A percentile compares a stretch with the other conserved stretches of the same genome.
These are phyloP conservation scores for Camelina neglecta DNA, from an alignment of 345 rosid genomes.

Conservation along the genomic window DNA sequence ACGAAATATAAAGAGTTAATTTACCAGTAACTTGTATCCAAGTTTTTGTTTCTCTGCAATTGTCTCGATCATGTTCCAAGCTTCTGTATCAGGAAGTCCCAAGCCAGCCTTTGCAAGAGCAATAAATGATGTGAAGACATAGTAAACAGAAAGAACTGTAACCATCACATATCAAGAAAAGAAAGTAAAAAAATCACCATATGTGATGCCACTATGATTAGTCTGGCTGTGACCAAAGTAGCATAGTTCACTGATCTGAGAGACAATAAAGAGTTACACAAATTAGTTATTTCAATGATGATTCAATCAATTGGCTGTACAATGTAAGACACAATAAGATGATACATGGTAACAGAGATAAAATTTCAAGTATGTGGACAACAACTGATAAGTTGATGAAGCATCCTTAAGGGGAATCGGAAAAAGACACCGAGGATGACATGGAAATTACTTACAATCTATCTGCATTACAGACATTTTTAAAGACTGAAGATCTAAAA, in stretches of 20 bases:
- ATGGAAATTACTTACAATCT: slow-evolving; percentile 24
- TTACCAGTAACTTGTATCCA: slow-evolving; percentile 85
- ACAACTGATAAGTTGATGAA: slow-evolving; percentile 21
- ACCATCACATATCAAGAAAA: slow-evolving; percentile 24
- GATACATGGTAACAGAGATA: slow-evolving; percentile 15
- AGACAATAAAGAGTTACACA: slow-evolving; percentile 10
- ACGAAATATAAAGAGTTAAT: slow-evolving; percentile 41
- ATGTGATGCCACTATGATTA: slow-evolving; percentile 85
- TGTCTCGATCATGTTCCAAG: slow-evolving; percentile 92
- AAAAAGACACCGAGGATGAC: slow-evolving; percentile 1
- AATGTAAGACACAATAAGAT: slow-evolving; percentile 3
- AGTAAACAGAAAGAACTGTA: slow-evolving; percentile 21
- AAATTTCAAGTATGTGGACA: slow-evolving; percentile 13
- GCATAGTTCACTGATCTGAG: slow-evolving; percentile 85
- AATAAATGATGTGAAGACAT: slow-evolving; percentile 8
- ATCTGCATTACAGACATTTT: slow-evolving; percentile 16
- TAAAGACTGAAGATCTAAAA: slow-evolving; percentile 14
- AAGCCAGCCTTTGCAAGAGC: slow-evolving; percentile 66
- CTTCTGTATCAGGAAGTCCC: slow-evolving; percentile 92
- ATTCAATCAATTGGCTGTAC: slow-evolving; percentile 12
- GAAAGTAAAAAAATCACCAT: slow-evolving; percentile 56
- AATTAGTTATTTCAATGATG: slow-evolving; percentile 29
- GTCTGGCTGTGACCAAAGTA: slow-evolving; percentile 78
- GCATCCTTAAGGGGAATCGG: slow-evolving; percentile 6
- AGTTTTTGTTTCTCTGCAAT: slow-evolving; percentile 89